Conservation (phyloP, 2,329 filamentous ascomycete species). For the Triangularia verruculosa region DNA sequence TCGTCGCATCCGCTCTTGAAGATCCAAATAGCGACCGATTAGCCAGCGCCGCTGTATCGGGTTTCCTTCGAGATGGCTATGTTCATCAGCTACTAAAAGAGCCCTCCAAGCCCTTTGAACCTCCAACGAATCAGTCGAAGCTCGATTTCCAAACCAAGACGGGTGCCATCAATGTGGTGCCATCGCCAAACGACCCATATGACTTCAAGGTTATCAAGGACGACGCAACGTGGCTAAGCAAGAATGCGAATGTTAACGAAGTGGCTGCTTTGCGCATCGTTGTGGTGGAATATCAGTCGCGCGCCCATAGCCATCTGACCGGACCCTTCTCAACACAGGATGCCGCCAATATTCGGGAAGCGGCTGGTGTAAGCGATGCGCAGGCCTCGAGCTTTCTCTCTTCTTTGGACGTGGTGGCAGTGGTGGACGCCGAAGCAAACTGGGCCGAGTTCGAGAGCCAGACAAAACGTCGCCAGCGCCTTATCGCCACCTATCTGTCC, state of each 20-base stretch:
- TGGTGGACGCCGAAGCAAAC: slow-evolving; percentile 53
- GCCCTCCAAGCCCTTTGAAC: slow-evolving; percentile 65
- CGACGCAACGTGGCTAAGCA: slow-evolving; percentile 83
- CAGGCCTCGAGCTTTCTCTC: slow-evolving; percentile 57
- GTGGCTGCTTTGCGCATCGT: slow-evolving; percentile 76
- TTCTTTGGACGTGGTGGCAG: slow-evolving; percentile 46
- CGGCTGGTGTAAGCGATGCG: slow-evolving; percentile 62
- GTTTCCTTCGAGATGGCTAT: slow-evolving; percentile 69
- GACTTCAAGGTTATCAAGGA: slow-evolving; percentile 77
- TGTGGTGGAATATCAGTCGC: slow-evolving; percentile 78
- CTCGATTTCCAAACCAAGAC: slow-evolving; percentile 78
- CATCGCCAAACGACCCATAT: slow-evolving; percentile 62
- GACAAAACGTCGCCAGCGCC: slow-evolving; percentile 61
- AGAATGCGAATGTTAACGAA: slow-evolving; percentile 74
- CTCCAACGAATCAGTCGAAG: slow-evolving; percentile 61
- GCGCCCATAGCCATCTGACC: slow-evolving; percentile 69
- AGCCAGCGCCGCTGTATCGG: slow-evolving; percentile 53
- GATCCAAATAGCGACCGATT: slow-evolving; percentile 57
- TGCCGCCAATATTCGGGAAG: slow-evolving; percentile 70
- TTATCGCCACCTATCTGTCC: slow-evolving; percentile 68
- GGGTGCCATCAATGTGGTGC: slow-evolving; percentile 78
- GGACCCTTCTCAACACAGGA: slow-evolving; percentile 75
- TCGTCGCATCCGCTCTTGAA: slow-evolving; percentile 53
- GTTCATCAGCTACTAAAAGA: slow-evolving; percentile 66
- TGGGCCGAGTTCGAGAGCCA: slow-evolving; percentile 60